These are phyloP conservation scores for Raffaelea ambrosiae DNA, from an alignment of 2,329 filamentous ascomycete species.

Conservation along the genomic window DNA sequence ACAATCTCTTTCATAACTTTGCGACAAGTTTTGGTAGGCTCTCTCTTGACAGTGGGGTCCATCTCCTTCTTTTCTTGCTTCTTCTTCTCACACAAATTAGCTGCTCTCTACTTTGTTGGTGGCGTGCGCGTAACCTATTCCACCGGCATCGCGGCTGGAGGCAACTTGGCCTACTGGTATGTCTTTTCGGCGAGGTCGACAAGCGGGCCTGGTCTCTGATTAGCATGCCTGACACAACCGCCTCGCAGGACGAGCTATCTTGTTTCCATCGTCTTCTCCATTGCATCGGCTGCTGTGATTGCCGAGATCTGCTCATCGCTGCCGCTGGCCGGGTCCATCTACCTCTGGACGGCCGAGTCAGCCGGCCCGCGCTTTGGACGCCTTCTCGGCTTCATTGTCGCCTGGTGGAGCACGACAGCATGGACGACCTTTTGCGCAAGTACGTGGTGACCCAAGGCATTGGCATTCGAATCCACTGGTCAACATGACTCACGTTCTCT, in stretches of 20 bases:
- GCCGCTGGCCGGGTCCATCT: conserved; percentile 9
- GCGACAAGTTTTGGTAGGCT: conserved; percentile 5
- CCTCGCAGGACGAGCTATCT: conserved; percentile 5
- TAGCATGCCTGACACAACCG: neutral
- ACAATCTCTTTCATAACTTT: conserved; percentile 10
- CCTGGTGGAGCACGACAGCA: conserved; percentile 11
- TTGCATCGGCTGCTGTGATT: conserved; percentile 9
- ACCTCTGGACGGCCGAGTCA: conserved; percentile 3
- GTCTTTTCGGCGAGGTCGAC: no score
- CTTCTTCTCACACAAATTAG: neutral
- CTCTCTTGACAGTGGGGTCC: neutral
- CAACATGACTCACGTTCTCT: neutral
- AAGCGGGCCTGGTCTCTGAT: no score
- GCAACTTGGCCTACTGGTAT: conserved; percentile 9
- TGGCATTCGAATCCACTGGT: no score
- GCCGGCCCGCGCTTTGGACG: conserved; percentile 1
- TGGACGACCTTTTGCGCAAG: conserved; percentile 12
- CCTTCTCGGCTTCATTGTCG: conserved; percentile 5
- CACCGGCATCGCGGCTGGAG: conserved; percentile 6
- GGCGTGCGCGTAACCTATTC: conserved; percentile 10
- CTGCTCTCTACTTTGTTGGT: conserved; percentile 10
- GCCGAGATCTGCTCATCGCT: conserved; percentile 12
- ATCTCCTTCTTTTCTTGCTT: neutral
- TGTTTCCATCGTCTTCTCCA: conserved; percentile 6
- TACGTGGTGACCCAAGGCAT: neutral